Evolutionary conservation across 75 land plant species (phyloP).

Genomic region (Sequoiadendron giganteum): DNA sequence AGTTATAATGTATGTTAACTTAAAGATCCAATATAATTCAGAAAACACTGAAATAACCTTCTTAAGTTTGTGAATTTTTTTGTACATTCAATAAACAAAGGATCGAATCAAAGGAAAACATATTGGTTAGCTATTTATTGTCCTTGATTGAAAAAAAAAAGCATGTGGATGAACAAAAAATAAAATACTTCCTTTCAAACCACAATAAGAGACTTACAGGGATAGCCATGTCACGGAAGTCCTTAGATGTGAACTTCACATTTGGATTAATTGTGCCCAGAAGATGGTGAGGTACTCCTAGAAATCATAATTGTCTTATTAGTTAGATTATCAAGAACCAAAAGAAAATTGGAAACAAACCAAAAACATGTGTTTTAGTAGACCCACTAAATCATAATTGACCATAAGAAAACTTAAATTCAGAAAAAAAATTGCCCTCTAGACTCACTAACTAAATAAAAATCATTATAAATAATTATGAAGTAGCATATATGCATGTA

Average conservation of each 20-base stretch:
- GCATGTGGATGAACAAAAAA: background rate
- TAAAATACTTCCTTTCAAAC: background rate
- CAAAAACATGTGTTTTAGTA: background rate
- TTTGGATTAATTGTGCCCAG: conserved; percentile 50
- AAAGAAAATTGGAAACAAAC: conserved; percentile 2
- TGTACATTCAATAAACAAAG: background rate
- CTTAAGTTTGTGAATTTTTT: background rate
- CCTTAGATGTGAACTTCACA: conserved; percentile 56
- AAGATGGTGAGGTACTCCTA: conserved; percentile 80
- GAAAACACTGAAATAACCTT: background rate
- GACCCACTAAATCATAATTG: background rate
- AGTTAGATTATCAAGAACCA: background rate
- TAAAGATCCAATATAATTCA: background rate
- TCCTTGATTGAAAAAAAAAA: background rate
- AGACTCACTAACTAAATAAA: background rate
- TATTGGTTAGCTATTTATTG: background rate
- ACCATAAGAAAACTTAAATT: background rate
- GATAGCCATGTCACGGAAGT: conserved; percentile 68
- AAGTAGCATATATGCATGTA: background rate
- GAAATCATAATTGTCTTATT: background rate
- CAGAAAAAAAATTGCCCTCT: background rate
- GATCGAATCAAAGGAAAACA: background rate
- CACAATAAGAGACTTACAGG: conserved; percentile 30
- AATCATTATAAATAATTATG: background rate
- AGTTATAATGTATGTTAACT: background rate